Evolutionary conservation across 768 basidiomycete genomes (phyloP), one percentile per base, ranked within the genome.

Genomic region (Kwoniella bestiolae): DNA sequence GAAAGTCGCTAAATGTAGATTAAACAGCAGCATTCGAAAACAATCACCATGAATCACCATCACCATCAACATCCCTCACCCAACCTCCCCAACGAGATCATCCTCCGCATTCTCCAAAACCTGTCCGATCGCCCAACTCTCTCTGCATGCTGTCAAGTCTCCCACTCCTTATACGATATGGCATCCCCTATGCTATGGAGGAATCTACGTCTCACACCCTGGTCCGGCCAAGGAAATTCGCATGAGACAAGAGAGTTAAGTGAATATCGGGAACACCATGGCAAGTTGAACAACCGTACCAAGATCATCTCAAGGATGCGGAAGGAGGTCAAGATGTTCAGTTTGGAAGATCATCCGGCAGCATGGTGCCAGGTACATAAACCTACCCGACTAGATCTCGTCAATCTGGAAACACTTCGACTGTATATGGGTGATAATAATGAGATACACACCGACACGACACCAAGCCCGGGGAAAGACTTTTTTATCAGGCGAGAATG

Each of bases 31-130:
- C n/a, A n/a, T n/a, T n/a, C n/a, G n/a, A n/a, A n/a, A n/a, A n/a
- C n/a, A n/a, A n/a, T n/a, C n/a, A n/a, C n/a, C n/a, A n/a, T n/a
- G n/a, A n/a, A n/a, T n/a, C 52, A 35, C 6, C 9, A 25, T 18
- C 28, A 44, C 9, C 16, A 28, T 23, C 12, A 8, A 12, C 32
- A 21, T 6, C 38, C 56, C 9, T 21, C 56, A 56, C 21, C 38
- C 38, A 41, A 41, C 38, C 38, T 56, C 16, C 35, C 35, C 21
- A 56, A 38, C 14, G 56, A 56, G 56, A 56, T 56, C 21, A 12
- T 56, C 23, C 14, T 25, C 9, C 21, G 25, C 18, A 56, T 56
- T 8, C 25, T 44, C 9, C n/a, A 25, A 5, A 26, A 56, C 28
- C n/a, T 56, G n/a, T 25, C 38, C 28, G 38, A 41, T 5, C 56